Base-by-base conservation (phyloP, 2,329 filamentous ascomycete species). In the Stromatinia cepivora region DNA sequence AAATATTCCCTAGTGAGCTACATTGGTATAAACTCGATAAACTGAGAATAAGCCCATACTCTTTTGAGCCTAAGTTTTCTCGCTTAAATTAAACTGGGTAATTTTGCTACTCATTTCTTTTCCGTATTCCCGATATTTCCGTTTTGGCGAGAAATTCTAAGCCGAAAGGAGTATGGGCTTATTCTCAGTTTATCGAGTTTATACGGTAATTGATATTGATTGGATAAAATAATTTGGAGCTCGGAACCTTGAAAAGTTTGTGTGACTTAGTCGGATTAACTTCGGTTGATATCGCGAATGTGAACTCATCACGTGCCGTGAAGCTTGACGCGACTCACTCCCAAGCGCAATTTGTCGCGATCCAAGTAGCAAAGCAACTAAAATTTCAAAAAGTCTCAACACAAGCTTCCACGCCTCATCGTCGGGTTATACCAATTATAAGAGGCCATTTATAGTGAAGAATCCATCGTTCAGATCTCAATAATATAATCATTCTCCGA, bases 261-360 rank as follows among this genome's bases (percentile, higher is more conserved):
- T 20, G 2, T 8, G 45, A 22, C 10, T 11, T 31, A 2, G 11
- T 1, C 58, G 45, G 31, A 63, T 39, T 50, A 50, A 25, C 28
- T 6, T 11, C 59, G 45, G 31, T 34, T 8, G 10, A 25, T 15
- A n/a, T n/a, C 7, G 9, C 4, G n/a, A 3, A 8, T 45, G n/a
- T 25, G n/a, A 5, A 0, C 2, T 1, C 6, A 22, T 63, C 61
- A 63, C 61, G 61, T 63, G 61, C 5, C 0, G 13, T 22, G 2
- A 31, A 28, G 10, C 17, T 52, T 25, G 3, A 63, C 61, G 61
- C 61, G 61, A 63, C 48, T 22, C 25, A 28, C 42, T 50, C n/a
- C 11, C 59, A 36, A 63, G 31, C 59, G 59, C 59, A 52, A 63
- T 39, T 52, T 36, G 46, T 63, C 59, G 45, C 59, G 59, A 39